Evolutionary conservation across 2,329 filamentous ascomycete species (phyloP), one percentile per base, ranked within the genome.

Genomic region (Fusarium keratoplasticum): DNA sequence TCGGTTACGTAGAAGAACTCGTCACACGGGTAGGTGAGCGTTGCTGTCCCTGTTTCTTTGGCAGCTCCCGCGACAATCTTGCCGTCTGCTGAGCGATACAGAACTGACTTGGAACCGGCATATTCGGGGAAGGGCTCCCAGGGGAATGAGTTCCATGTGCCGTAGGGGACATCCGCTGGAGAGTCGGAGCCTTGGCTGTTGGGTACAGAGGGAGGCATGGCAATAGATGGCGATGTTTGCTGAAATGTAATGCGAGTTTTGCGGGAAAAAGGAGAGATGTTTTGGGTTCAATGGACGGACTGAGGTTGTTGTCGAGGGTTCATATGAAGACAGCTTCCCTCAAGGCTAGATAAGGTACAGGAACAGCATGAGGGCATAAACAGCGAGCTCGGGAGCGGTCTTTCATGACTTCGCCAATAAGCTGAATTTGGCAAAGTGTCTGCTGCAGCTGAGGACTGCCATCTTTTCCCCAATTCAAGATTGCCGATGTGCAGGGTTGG

Each of bases 1-100:
- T 63, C 31, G 44, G 65, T 67, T 25, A 67, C 65, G 52, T 40
- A 64, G 20, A 67, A 67, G 65, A 67, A 67, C 42, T 67, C 65
- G 35, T 67, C 65, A 20, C 65, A 67, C 3, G 65, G 65, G n/a
- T 64, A 67, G 8, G 22, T 52, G 7, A 67, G 42, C 2, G 65
- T 67, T 6, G 60, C 60, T 5, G 50, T 67, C 22, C 65, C 65
- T 2, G 50, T 31, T 20, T 67, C 65, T 22, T 64, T 50, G 9
- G 65, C 44, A 9, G 60, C 44, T 25, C n/a, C 29, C 18, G 58
- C 25, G 18, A 59, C 57, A 55, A 55, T 55, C 50, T 55, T 55
- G n/a, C 47, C 38, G 61, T 62, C 52, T 16, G n/a, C 57, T 2
- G 61, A 47, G 2, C 61, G 44, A 35, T 59, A 67, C 13, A 60